Conservation (phyloP, 768 basidiomycete species). For the Rubroboletus pulcherrimus region DNA sequence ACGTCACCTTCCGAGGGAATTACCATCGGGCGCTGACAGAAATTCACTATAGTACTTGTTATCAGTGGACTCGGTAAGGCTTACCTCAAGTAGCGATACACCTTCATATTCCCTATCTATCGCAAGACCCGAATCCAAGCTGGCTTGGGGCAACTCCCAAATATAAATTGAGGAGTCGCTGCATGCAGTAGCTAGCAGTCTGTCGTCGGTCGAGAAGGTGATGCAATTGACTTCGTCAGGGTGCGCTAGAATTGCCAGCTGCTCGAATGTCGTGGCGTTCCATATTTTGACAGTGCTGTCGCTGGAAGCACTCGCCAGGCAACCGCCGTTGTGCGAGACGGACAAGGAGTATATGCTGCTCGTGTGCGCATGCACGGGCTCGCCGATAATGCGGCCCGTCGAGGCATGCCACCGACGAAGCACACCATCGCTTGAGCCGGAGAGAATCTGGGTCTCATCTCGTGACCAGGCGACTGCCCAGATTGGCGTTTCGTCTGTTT, state of each 20-base stretch:
- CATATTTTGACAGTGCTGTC: conserved; percentile 30
- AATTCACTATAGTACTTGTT: conserved; percentile 2
- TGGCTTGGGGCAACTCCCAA: conserved; percentile 30
- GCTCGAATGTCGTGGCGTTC: conserved; percentile 25
- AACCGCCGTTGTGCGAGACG: conserved; percentile 27
- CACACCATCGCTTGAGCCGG: conserved; percentile 21
- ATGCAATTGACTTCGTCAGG: conserved; percentile 28
- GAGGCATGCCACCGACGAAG: conserved; percentile 25
- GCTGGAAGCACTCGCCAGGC: conserved; percentile 28
- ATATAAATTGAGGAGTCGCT: conserved; percentile 28
- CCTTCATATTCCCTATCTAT: conserved; percentile 23
- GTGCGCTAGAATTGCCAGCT: conserved; percentile 21
- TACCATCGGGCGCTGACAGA: conserved; percentile 11
- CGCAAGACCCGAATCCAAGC: conserved; percentile 28
- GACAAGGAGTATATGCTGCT: conserved; percentile 28
- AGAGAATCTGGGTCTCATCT: conserved; percentile 26
- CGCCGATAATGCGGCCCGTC: conserved; percentile 21
- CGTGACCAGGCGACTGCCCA: conserved; percentile 32
- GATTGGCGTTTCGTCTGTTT: conserved; percentile 19
- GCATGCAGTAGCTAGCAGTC: conserved; percentile 31
- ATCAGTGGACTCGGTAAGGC: conserved; percentile 4
- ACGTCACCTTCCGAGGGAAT: background rate
- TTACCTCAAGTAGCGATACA: conserved; percentile 24
- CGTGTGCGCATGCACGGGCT: conserved; percentile 20
- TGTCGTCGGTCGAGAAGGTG: conserved; percentile 29